Evolutionary conservation across 139 green algal genomes (phyloP).

Genomic region (Eudorina sp.): DNA sequence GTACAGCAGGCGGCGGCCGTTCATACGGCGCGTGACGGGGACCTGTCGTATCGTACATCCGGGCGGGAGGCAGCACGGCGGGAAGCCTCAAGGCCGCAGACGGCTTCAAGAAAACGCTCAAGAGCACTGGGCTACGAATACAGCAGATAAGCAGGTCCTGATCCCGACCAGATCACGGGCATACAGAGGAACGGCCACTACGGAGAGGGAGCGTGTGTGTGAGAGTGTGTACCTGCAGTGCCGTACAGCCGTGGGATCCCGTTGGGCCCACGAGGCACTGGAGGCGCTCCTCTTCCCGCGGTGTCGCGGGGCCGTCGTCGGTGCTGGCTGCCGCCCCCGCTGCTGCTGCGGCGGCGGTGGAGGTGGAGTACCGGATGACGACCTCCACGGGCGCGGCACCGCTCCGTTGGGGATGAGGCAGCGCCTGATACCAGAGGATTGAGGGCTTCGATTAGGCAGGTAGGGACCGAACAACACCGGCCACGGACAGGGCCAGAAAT

Average conservation of each 20-base stretch:
- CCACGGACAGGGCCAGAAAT: too few species aligned
- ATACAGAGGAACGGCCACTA: too few species aligned
- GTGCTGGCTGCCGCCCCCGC: not conserved
- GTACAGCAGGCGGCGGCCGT: not conserved
- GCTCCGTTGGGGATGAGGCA: not conserved
- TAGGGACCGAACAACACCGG: too few species aligned
- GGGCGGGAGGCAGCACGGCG: not conserved
- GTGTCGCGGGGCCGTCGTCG: not conserved
- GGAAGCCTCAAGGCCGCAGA: too few species aligned
- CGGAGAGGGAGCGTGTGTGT: not conserved
- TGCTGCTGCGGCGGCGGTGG: not conserved
- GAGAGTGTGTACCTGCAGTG: not conserved
- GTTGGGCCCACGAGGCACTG: constrained; percentile 2
- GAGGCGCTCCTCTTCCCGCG: not conserved
- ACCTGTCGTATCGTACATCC: too few species aligned
- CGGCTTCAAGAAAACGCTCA: too few species aligned
- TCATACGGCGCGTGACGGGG: not conserved
- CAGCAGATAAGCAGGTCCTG: too few species aligned
- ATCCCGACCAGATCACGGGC: too few species aligned
- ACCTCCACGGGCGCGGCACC: not conserved
- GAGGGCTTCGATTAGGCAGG: not conserved
- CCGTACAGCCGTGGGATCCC: constrained; percentile 37
- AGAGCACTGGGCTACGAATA: too few species aligned
- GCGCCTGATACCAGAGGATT: not conserved
- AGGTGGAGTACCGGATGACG: not conserved